Conservation (phyloP, 1,284 basidiomycete genomes). For the Irpex sp. region DNA sequence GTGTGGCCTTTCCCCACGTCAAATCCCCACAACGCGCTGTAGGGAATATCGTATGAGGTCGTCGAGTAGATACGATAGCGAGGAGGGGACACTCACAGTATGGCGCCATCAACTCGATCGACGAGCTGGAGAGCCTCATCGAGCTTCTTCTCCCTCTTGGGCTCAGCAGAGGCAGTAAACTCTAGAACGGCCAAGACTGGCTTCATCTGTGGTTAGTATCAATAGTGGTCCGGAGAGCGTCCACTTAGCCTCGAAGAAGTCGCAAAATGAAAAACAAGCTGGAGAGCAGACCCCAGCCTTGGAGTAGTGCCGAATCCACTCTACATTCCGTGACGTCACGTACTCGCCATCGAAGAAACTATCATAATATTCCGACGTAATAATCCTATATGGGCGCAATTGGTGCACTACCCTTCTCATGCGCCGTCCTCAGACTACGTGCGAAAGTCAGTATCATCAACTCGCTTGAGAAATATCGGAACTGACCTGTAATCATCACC, state of each 20-base stretch:
- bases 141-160: not conserved
- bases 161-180: not conserved
- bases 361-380: not conserved
- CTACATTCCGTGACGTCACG: not conserved
- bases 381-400: constrained; percentile 46
- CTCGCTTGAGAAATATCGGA: not conserved
- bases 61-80: not conserved
- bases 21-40: not conserved
- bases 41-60: not conserved
- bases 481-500: constrained; percentile 90
- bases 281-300: not conserved
- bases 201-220: not conserved
- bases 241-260: too few species aligned
- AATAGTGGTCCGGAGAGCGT: not conserved
- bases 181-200: not conserved
- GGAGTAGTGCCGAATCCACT: not conserved
- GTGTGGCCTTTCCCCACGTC: not conserved
- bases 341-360: not conserved
- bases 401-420: constrained; percentile 72
- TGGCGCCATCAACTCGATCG: not conserved
- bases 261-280: not conserved
- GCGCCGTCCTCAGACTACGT: constrained; percentile 66
- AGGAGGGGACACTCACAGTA: not conserved
- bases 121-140: constrained; percentile 1
- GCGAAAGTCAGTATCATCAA: not conserved